Percentiles rank a stretch among this genome's conserved stretches.
These are phyloP conservation scores for Lycium barbarum DNA, from an alignment of 257 asterid species.

Conservation along the genomic window DNA sequence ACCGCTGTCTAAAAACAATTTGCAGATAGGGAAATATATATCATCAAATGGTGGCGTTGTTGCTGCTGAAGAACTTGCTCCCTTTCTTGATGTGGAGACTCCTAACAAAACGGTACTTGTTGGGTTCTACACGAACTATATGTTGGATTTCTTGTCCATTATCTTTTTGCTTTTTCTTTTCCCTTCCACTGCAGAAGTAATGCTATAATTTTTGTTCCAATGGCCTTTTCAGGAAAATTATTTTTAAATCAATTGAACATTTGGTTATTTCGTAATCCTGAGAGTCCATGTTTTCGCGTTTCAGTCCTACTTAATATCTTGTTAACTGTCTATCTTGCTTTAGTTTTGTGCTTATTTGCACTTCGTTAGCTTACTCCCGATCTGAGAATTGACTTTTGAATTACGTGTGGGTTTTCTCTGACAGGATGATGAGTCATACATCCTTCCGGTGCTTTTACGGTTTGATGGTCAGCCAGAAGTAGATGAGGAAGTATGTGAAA, in stretches of 20 bases:
- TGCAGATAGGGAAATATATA: slow-evolving; percentile 90
- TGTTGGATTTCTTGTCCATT: slow-evolving; percentile 11
- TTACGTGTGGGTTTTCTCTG: slow-evolving; percentile 25
- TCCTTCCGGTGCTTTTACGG: slow-evolving; percentile 86
- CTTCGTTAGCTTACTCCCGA: background rate
- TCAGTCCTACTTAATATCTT: background rate
- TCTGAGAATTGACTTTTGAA: slow-evolving; percentile 10
- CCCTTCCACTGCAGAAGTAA: background rate
- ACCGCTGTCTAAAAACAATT: slow-evolving; percentile 17
- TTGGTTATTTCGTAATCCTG: background rate
- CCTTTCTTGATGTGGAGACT: slow-evolving; percentile 85
- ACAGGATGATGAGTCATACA: slow-evolving; percentile 89
- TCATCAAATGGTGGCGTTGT: slow-evolving; percentile 96
- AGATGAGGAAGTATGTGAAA: slow-evolving; percentile 79
- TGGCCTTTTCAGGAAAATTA: slow-evolving; percentile 8
- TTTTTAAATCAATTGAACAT: background rate
- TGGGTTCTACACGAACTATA: slow-evolving; percentile 13
- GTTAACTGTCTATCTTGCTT: background rate
- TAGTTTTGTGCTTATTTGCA: slow-evolving; percentile 1
- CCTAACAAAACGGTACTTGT: slow-evolving; percentile 58
- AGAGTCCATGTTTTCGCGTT: slow-evolving; percentile 6
- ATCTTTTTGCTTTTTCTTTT: background rate
- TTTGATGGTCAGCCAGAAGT: slow-evolving; percentile 97
- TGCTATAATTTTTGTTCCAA: slow-evolving; percentile 1
- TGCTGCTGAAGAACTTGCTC: slow-evolving; percentile 98